Evolutionary conservation across 768 basidiomycete species (phyloP), one percentile per base, ranked within the genome.

Genomic region (Pleurotus platypus): DNA sequence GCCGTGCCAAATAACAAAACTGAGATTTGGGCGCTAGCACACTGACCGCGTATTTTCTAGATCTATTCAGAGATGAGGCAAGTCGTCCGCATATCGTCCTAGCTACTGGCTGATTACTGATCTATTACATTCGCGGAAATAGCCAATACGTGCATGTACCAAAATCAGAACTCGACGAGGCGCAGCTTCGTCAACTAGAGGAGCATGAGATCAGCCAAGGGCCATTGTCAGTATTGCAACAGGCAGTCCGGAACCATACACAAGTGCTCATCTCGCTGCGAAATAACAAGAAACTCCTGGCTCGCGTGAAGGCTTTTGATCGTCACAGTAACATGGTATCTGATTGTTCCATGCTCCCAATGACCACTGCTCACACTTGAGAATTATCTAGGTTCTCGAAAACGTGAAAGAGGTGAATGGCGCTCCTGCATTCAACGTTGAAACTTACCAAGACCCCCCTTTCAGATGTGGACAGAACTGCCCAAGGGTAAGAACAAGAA

Each of bases 401-500:
- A 98, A 98, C 67, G 95, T 97, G 49, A 98, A 98, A 72, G 95
- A 98, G 87, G 94, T 83, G 66, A 61, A 82, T 62, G 50, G 12
- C 13, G 26, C 18, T 9, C 50, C 22, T 49, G 5, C 43, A 43
- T 47, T 49, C n/a, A 47, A n/a, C 49, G 16, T 50, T 50, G 22
- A 50, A n/a, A 16, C 49, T n/a, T 46, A 9, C 30, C 0, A 35
- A 9, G 11, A 4, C 15, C 35, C 35, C 18, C n/a, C 18, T 26
- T 26, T 61, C 60, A 99, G 94, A 98, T 98, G 96, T 98, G 97
- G 97, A 98, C 95, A 18, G 97, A 99, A 71, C 72, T 87, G 47
- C 97, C 97, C 16, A 98, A 98, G 73, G 94, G 94, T 40, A 98
- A 98, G 77, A 94, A 94, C 69, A 98, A 97, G 78, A 98, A 98